Evolutionary conservation across 1,139 yeast species (phyloP), one percentile per base, ranked within the genome.

Genomic region (Candida sojae): DNA sequence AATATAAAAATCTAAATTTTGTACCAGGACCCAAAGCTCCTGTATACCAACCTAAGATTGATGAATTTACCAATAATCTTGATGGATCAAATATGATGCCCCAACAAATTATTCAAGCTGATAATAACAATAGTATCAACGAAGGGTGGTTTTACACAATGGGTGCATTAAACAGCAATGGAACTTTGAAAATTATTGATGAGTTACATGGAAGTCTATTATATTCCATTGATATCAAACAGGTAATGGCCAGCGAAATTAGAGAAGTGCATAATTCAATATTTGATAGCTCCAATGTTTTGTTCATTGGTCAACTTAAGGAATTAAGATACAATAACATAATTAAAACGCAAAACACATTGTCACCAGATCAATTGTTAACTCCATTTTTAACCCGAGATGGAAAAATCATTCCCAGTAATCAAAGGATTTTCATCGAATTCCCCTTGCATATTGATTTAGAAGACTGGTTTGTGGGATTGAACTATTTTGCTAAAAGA

Each of bases 381-480:
- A 50, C 61, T 4, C 55, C 61, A 44, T 71, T 69, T 55, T 62
- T 73, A 32, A 52, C 62, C 1, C 61, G 67, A 45, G 79, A 73
- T 30, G 73, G 72, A 40, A 70, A 70, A 48, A 52, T 62, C 2
- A 59, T 69, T 13, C 62, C 64, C 13, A 70, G 63, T 43, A 67
- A 68, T 51, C 73, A 79, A 49, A 58, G 80, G 37, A 68, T 85
- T 1, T 66, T 84, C 32, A 71, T 87, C 45, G 83, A 82, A 56
- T 88, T 89, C 55, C 86, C 88, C 1, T 70, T 84, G 38, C 83
- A 82, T 55, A 82, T 83, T 33, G 96, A 88, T 63, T 74, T 86
- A 47, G 95, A 86, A 57, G 95, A 88, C 62, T 90, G 97, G 96
- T 77, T 82, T 56, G 88, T 88, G 6, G 86, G 92, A 0, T 67